Base-by-base conservation (phyloP, 2,329 filamentous ascomycete genomes). In the Colletotrichum australisinense region DNA sequence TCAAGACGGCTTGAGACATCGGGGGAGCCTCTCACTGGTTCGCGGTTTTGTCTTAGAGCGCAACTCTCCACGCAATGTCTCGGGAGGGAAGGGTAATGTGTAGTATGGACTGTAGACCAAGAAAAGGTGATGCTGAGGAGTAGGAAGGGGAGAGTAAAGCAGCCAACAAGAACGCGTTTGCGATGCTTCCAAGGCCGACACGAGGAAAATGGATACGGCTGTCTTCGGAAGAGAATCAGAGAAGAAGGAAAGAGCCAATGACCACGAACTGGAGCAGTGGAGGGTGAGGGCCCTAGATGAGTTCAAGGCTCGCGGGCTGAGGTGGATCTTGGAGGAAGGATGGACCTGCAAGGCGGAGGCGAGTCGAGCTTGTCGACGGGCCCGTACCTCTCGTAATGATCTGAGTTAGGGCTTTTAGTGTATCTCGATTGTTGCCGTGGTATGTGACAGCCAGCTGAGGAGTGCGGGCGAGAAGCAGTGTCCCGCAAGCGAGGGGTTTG, bases 1-100 rank as follows among this genome's bases (percentile, higher is more conserved):
- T 76, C 69, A 74, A 76, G 75, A 76, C 72, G 69, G 75, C 75
- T 75, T 80, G 78, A 82, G 80, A 83, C 81, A 82, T 78, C 70
- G 76, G 77, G 69, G 76, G 42, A 63, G 64, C 76, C 76, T 77
- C 69, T 77, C 77, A 78, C 75, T 78, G 69, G 74, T 75, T 74
- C 75, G 72, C 55, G 66, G 65, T n/a, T 69, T 55, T 63, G 74
- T 67, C 70, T 66, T 73, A 60, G 62, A 63, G 62, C 62, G 46
- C 67, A 73, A 74, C 66, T 75, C 63, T 76, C 66, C 69, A 69
- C 71, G 67, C 72, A 72, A 63, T 67, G 69, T 75, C 73, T 71
- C 56, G 74, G 68, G 55, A 74, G 26, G 57, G 69, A 49, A 74
- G 19, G 57, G 63, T 52, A n/a, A 49, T 49, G 42, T 49, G 42